Percentiles rank a stretch among this genome's conserved stretches.
Conservation (phyloP, 148 eudicot genomes). For the Limonium bicolor region DNA sequence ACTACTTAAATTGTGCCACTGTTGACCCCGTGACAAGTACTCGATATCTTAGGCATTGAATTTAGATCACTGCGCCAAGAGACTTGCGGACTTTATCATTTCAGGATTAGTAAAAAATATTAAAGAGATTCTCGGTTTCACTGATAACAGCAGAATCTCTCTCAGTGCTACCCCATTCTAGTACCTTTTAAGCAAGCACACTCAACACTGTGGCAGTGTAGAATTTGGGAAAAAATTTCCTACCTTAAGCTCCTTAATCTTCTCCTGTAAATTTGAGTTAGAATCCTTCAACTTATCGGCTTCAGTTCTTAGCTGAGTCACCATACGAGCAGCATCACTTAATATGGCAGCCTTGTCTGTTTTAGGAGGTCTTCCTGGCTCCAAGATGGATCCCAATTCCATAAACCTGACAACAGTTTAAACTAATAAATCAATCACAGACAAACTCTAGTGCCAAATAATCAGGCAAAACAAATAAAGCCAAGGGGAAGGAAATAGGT, state of each 20-base stretch:
- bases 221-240: background rate
- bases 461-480: background rate
- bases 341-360: slow-evolving; percentile 62
- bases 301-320: slow-evolving; percentile 50
- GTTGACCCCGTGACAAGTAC: too few species aligned
- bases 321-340: slow-evolving; percentile 53
- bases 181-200: too few species aligned
- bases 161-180: too few species aligned
- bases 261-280: slow-evolving; percentile 43
- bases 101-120: background rate
- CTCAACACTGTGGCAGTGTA: background rate
- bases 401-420: slow-evolving; percentile 31
- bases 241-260: slow-evolving; percentile 68
- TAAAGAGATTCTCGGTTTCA: background rate
- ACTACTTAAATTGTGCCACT: too few species aligned
- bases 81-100: too few species aligned
- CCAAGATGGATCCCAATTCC: slow-evolving; percentile 54
- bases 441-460: background rate
- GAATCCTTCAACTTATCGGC: slow-evolving; percentile 58
- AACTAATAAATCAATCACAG: background rate
- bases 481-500: background rate
- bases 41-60: too few species aligned
- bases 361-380: slow-evolving; percentile 55
- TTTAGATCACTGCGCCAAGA: too few species aligned
- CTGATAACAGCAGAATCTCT: too few species aligned